phyloP scores from a whole-genome alignment of 2,329 filamentous ascomycete genomes.

The Aureobasidium sp. region DNA sequence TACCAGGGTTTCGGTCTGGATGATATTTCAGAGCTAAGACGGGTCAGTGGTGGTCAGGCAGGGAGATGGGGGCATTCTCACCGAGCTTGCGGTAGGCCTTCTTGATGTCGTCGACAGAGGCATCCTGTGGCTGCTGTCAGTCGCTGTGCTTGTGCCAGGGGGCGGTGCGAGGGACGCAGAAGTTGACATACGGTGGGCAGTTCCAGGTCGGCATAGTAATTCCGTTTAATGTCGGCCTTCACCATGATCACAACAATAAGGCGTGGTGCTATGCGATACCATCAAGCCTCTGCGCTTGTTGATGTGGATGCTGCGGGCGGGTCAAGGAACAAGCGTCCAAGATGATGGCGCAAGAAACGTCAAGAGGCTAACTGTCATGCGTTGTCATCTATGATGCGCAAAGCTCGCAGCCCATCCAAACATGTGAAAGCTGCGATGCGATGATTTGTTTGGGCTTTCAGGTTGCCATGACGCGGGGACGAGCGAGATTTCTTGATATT shows the following conservation, averaged over 20 bases:
- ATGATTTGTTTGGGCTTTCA: not conserved
- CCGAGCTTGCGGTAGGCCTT: slow-evolving; percentile 80
- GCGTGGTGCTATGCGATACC: slow-evolving; percentile 4
- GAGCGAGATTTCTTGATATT: not conserved
- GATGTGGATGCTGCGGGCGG: not conserved
- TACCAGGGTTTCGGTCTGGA: slow-evolving; percentile 80
- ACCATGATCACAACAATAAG: slow-evolving; percentile 25
- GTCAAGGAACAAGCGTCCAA: not conserved
- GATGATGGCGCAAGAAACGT: not conserved
- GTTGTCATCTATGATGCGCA: slow-evolving; percentile 9
- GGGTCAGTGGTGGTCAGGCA: slow-evolving; percentile 22
- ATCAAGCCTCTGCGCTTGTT: slow-evolving; percentile 3
- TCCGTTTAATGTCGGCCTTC: slow-evolving; percentile 39
- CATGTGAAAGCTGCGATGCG: slow-evolving; percentile 15
- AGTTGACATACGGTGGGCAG: slow-evolving; percentile 42
- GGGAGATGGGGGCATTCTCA: slow-evolving; percentile 32
- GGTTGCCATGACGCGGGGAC: not conserved
- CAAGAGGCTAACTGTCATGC: slow-evolving; percentile 8
- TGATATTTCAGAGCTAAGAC: slow-evolving; percentile 70
- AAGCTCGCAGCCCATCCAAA: slow-evolving; percentile 15
- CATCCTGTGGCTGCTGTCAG: slow-evolving; percentile 34
- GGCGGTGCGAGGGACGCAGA: not conserved
- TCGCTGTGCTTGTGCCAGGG: not conserved
- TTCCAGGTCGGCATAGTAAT: slow-evolving; percentile 83
- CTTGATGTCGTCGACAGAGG: slow-evolving; percentile 69